Conservation (phyloP, 805 yeast species). For the Candida odintsovae region DNA sequence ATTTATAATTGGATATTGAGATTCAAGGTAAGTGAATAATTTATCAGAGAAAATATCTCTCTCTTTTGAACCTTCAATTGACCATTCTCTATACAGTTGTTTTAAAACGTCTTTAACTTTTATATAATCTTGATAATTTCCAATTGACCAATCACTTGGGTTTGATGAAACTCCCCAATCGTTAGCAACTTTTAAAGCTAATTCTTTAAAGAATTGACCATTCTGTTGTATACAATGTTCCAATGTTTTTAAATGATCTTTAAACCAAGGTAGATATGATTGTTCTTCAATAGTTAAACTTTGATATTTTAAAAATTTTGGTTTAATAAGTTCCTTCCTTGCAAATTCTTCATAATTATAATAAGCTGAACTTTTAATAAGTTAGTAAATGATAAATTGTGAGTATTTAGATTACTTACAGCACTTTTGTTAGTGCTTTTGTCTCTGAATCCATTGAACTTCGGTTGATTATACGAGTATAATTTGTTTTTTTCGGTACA, state of each 20-base stretch:
- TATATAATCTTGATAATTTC: conserved; percentile 40
- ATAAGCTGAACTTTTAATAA: no score
- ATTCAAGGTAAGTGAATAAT: conserved; percentile 28
- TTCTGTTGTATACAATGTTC: conserved; percentile 40
- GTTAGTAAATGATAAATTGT: no score
- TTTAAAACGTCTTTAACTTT: conserved; percentile 52
- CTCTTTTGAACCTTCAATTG: conserved; percentile 44
- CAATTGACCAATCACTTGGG: conserved; percentile 36
- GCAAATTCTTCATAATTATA: conserved; percentile 32
- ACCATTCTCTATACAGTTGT: conserved; percentile 61
- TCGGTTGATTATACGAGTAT: no score
- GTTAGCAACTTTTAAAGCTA: conserved; percentile 38
- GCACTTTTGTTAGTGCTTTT: not conserved
- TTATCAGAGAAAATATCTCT: conserved; percentile 33
- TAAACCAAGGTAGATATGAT: conserved; percentile 45
- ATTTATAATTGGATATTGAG: conserved; percentile 31
- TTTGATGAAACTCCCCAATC: conserved; percentile 44
- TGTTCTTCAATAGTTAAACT: conserved; percentile 37
- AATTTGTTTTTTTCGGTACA: no score
- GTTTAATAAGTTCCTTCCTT: conserved; percentile 23
- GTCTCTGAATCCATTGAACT: not conserved
- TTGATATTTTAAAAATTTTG: conserved; percentile 28
- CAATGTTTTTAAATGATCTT: conserved; percentile 33
- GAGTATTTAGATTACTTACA: not conserved
- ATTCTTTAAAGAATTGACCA: conserved; percentile 33